Evolutionary conservation across 768 basidiomycete genomes (phyloP), one percentile per base, ranked within the genome.

Genomic region (Xerocomellus intermedius): DNA sequence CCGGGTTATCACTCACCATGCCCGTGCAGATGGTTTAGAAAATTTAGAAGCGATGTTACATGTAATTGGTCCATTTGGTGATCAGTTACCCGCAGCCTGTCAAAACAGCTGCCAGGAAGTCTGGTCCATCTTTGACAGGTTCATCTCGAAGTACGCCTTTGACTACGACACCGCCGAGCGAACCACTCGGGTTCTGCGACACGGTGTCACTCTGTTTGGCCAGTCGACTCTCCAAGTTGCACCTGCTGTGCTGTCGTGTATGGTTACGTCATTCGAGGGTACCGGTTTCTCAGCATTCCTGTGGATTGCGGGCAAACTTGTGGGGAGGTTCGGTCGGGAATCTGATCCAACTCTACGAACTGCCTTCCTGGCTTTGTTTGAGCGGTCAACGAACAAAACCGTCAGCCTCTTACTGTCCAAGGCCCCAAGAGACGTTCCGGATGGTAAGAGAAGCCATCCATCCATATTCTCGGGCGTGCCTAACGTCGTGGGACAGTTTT

Each of bases 31-130:
- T 70, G 85, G 85, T 2, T 76, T 99, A 24, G 96, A 98, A 66
- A 95, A 94, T 64, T 74, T 99, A 33, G 94, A 98, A 69, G 82
- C 85, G n/a, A 94, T 96, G 85, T 77, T 99, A 17, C 79, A 82
- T 53, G 84, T 95, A 50, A 82, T 98, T 47, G 82, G 84, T 26
- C 82, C 85, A 10, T 92, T 91, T 58, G 88, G 93, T 13, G 87
- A 93, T 51, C 85, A 87, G 26, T 76, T 98, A 1, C 96, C 96
- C 16, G 65, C 79, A 21, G 77, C 85, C 4, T 99, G 97, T 70
- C 83, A 83, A 58, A 81, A 81, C 57, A 95, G 85, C 33, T 86
- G 87, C 61, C 74, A 79, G 59, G 89, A 95, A 62, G 83, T 89
- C 1, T 99, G 95, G 88, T 64, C 75, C 4, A 79, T 98, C 30